These are phyloP conservation scores for Trichophyton mentagrophytes DNA, from an alignment of 2,329 filamentous ascomycete genomes.

Conservation along the genomic window DNA sequence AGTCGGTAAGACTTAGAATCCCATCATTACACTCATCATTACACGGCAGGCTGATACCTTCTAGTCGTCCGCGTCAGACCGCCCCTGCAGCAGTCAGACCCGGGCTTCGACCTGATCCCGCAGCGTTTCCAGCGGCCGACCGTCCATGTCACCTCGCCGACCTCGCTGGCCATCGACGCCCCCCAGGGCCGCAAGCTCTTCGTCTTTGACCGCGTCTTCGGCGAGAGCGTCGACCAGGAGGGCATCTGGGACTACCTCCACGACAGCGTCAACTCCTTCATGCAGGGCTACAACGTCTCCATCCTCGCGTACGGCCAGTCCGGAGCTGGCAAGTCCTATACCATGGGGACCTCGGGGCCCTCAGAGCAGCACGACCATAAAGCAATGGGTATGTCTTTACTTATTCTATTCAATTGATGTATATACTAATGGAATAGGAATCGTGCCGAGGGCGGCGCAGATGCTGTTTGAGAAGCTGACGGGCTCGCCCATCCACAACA, in stretches of 20 bases:
- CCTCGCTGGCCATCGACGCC: constrained; percentile 76
- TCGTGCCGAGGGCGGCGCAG: constrained; percentile 83
- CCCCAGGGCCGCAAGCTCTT: constrained; percentile 90
- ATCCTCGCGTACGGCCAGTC: constrained; percentile 95
- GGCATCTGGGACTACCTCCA: constrained; percentile 89
- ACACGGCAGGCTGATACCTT: neutral
- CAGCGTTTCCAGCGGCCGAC: constrained; percentile 89
- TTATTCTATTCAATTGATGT: neutral
- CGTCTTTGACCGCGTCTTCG: constrained; percentile 90
- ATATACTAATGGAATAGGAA: constrained; percentile 44
- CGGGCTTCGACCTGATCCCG: constrained; percentile 87
- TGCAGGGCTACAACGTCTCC: constrained; percentile 97
- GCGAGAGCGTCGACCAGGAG: constrained; percentile 68
- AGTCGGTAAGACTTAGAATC: constrained; percentile 52
- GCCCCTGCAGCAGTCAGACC: constrained; percentile 67
- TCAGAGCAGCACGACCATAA: constrained; percentile 57
- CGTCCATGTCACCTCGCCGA: constrained; percentile 77
- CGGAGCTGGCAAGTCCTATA: constrained; percentile 94
- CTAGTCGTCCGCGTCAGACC: constrained; percentile 86
- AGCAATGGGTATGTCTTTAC: constrained; percentile 57
- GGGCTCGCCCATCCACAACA: constrained; percentile 31
- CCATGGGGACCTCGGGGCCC: constrained; percentile 91
- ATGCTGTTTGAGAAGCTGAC: constrained; percentile 65
- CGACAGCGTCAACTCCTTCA: constrained; percentile 79
- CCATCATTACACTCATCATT: constrained; percentile 27